Evolutionary conservation across 1,139 yeast genomes (phyloP), one percentile per base, ranked within the genome.

Genomic region (Zhuliangozyma blackwelliae): DNA sequence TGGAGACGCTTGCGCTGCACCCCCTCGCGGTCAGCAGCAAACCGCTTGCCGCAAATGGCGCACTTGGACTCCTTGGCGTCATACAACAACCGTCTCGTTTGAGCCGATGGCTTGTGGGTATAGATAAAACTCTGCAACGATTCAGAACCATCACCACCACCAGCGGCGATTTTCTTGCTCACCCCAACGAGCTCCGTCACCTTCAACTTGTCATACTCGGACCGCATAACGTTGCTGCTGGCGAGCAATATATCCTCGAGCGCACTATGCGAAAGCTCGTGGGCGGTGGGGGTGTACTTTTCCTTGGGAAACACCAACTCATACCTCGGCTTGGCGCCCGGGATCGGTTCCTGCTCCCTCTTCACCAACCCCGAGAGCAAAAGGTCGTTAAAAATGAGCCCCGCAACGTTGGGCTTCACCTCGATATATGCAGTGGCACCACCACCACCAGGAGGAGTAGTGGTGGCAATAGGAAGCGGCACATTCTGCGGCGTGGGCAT

Each of bases 1-100:
- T 92, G 98, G 31, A 67, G 50, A 43, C 83, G 72, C 40, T 74
- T 71, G 32, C 56, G 60, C 19, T 60, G 63, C 12, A 72, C 68
- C 2, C 94, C 95, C 36, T 72, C 75, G 2, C 63, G 66, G 31
- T 82, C 77, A 36, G 75, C 75, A 7, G 78, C 70, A 55, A 90
- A 94, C 44, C 99, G 68, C 54, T 86, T 87, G 25, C 97, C 95
- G 63, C 98, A 94, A 13, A 83, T 79, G 12, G 86, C 77, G 65
- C 98, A 94, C 58, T 88, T 92, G 43, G 85, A 76, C 5, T 95
- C 80, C 52, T 83, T 77, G 19, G 72, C 63, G 3, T 71, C 76
- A 52, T 82, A 82, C 19, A 88, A 61, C 26, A 78, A 57, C 27
- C 62, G 48, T 44, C 52, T 44, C 40, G 61, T 40, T 38, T 47